phyloP scores from a whole-genome alignment of 202 grass and related monocot genomes.

The Schoenoplectus triqueter region DNA sequence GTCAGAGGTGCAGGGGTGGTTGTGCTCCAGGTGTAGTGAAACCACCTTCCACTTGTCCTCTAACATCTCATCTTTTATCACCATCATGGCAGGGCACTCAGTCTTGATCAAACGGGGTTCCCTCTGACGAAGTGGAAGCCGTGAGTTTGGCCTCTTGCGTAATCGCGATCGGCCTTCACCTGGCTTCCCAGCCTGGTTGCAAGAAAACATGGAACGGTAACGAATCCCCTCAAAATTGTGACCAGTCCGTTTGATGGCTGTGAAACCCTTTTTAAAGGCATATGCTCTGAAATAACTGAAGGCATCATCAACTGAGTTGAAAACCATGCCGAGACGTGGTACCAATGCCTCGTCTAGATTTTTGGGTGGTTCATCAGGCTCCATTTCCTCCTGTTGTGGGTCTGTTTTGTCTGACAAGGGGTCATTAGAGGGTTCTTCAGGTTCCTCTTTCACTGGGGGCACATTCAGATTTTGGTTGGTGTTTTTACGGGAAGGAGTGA shows the following conservation, averaged over 20 bases:
- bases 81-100: constrained; percentile 61
- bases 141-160: constrained; percentile 34
- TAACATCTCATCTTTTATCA: constrained; percentile 63
- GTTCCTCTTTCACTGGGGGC: constrained; percentile 40
- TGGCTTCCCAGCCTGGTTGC: constrained; percentile 62
- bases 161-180: background rate
- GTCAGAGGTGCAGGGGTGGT: constrained; percentile 72
- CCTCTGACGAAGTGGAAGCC: constrained; percentile 44
- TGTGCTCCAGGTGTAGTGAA: constrained; percentile 66
- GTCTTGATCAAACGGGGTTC: constrained; percentile 66
- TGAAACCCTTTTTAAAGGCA: constrained; percentile 77
- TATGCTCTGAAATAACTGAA: constrained; percentile 79
- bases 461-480: constrained; percentile 42
- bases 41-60: constrained; percentile 77
- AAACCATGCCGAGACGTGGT: constrained; percentile 58
- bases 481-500: background rate
- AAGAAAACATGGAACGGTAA: constrained; percentile 82
- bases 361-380: constrained; percentile 45
- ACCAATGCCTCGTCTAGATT: constrained; percentile 73
- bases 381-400: constrained; percentile 20
- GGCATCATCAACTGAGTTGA: constrained; percentile 78
- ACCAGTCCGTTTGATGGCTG: constrained; percentile 74
- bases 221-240: constrained; percentile 83
- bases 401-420: constrained; percentile 27
- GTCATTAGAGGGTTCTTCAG: constrained; percentile 32